Conservation (phyloP, 495 filamentous ascomycete genomes). For the Patellaria atrata region DNA sequence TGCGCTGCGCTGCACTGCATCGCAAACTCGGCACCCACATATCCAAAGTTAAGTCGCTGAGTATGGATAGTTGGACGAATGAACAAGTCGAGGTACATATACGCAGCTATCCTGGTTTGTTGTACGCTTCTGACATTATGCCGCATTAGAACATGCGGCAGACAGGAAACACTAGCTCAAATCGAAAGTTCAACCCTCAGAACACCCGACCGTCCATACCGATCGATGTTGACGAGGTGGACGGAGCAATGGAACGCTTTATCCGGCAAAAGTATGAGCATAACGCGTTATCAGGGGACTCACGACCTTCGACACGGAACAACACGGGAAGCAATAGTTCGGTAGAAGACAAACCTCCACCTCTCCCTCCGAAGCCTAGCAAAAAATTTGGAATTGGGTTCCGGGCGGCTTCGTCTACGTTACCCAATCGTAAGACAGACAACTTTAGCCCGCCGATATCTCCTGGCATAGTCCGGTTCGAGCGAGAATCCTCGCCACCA, state of each 20-base stretch:
- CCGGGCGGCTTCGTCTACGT: slow-evolving; percentile 58
- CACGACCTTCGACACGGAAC: slow-evolving; percentile 24
- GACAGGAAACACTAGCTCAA: slow-evolving; percentile 72
- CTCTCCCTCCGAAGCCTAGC: slow-evolving; percentile 69
- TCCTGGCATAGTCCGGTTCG: slow-evolving; percentile 20
- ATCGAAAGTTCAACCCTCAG: slow-evolving; percentile 75
- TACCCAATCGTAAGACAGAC: slow-evolving; percentile 23
- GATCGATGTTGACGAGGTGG: slow-evolving; percentile 78
- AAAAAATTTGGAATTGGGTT: slow-evolving; percentile 61
- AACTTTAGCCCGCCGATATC: slow-evolving; percentile 23
- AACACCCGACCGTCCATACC: slow-evolving; percentile 69
- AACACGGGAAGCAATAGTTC: slow-evolving; percentile 38
- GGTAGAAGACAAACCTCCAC: slow-evolving; percentile 46
- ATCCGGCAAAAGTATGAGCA: slow-evolving; percentile 88
- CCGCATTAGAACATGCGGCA: slow-evolving; percentile 87
- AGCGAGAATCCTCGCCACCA: slow-evolving; percentile 24
- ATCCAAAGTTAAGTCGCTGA: slow-evolving; percentile 94
- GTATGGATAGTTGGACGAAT: slow-evolving; percentile 90
- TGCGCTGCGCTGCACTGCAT: slow-evolving; percentile 92
- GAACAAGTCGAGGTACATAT: slow-evolving; percentile 79
- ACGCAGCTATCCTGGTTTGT: slow-evolving; percentile 1
- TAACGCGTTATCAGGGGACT: slow-evolving; percentile 34
- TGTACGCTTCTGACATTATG: slow-evolving; percentile 18
- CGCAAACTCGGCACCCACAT: slow-evolving; percentile 95
- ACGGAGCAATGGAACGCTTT: slow-evolving; percentile 83